A percentile compares a stretch with the other conserved stretches of the same genome.
Evolutionary conservation across 129 eudicot species (phyloP).

Genomic region (Kitagawia praeruptora): DNA sequence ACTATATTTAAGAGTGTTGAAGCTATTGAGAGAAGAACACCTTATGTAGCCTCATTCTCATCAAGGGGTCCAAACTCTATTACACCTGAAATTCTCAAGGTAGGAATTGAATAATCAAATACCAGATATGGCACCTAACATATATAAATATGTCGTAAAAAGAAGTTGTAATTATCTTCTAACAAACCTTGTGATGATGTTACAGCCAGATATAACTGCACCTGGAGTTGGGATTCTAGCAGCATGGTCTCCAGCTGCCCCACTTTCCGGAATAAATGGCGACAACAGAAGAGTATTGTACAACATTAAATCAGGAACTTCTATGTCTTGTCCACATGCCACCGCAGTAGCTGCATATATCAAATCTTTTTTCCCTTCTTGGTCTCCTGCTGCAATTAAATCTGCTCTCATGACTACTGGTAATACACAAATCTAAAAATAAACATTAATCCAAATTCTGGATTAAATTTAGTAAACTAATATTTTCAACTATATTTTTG

Average conservation of each 20-base stretch:
- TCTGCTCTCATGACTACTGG: conserved; percentile 34
- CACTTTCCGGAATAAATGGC: conserved; percentile 1
- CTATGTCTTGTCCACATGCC: conserved; percentile 34
- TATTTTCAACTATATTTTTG: not conserved
- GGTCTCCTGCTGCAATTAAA: conserved; percentile 31
- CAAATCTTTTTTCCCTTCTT: conserved; percentile 26
- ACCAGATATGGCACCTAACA: not conserved
- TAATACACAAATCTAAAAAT: not conserved
- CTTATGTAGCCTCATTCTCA: conserved; percentile 25
- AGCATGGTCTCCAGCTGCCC: conserved; percentile 17
- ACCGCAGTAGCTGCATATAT: conserved; percentile 25
- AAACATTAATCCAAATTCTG: not conserved
- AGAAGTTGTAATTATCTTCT: not conserved
- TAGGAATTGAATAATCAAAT: not conserved
- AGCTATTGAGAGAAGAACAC: conserved; percentile 14
- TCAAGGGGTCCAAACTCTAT: conserved; percentile 30
- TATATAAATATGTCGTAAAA: not conserved
- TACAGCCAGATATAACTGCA: conserved; percentile 33
- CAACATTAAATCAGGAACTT: conserved; percentile 25
- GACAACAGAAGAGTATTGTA: conserved; percentile 19
- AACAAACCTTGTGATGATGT: not conserved
- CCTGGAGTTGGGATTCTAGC: conserved; percentile 36
- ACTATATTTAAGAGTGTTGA: conserved; percentile 19
- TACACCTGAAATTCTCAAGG: conserved; percentile 27
- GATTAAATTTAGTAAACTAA: not conserved